Evolutionary conservation across 169 alveolate genomes (phyloP), one percentile per base, ranked within the genome.

Genomic region (Toxoplasma gondii): DNA sequence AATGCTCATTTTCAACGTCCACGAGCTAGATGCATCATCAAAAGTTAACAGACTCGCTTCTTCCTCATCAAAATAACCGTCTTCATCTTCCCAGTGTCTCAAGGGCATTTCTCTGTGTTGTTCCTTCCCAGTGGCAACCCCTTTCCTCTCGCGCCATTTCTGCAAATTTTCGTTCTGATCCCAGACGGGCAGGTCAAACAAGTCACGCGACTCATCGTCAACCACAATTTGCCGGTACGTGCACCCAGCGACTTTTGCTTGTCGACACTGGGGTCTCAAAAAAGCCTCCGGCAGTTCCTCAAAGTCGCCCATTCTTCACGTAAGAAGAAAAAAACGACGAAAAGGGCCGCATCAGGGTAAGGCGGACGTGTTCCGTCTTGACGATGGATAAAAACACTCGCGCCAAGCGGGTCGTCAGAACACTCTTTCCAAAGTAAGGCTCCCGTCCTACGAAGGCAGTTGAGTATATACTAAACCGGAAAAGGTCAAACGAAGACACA

Each of bases 101-200:
- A 64, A 4, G 34, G 9, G 74, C 74, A 19, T 31, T 16, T 64
- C 74, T 4, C 22, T 27, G 74, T 64, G 31, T 64, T 7, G n/a
- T 1, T 19, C 74, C n/a, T 27, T 12, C 17, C 82, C 82, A 31
- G 82, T 69, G 38, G 4, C 86, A n/a, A 1, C 45, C 4, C 86
- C 39, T 78, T n/a, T 19, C 5, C 29, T 64, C 29, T 31, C 44
- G 2, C 22, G 39, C 86, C 86, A 78, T 27, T 78, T 19, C 2
- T n/a, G 86, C 39, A 78, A 45, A n/a, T n/a, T 78, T 10, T 19
- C 86, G n/a, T 78, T 78, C 86, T 78, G 86, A 38, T 78, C 86
- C 86, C 86, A 78, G 39, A n/a, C 44, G n/a, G 86, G 49, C 86
- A 78, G 45, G 86, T 78, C 86, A 78, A 78, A 78, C 86, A 36